These are phyloP conservation scores for Fusarium penzigii DNA, from an alignment of 2,329 filamentous ascomycete genomes.

Conservation along the genomic window DNA sequence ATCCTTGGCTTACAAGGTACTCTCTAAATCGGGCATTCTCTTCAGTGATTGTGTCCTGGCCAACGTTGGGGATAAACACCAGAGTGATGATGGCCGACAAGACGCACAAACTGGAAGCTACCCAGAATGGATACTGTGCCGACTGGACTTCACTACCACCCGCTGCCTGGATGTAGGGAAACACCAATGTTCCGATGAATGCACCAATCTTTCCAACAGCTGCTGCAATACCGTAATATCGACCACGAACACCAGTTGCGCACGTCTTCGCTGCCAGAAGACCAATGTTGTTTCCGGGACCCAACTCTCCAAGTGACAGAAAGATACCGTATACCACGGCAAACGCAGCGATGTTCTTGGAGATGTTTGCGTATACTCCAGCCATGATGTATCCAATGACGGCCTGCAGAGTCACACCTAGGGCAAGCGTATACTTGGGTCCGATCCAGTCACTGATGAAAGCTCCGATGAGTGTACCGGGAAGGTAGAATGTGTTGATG, in stretches of 20 bases:
- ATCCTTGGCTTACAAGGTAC: conserved; percentile 74
- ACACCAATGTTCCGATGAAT: conserved; percentile 83
- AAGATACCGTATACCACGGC: conserved; percentile 42
- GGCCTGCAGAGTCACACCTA: conserved; percentile 72
- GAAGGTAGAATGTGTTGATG: conserved; percentile 86
- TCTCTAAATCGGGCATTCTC: conserved; percentile 77
- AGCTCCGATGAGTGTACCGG: conserved; percentile 76
- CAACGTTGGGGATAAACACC: conserved; percentile 73
- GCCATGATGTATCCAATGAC: conserved; percentile 88
- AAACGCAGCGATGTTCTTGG: conserved; percentile 46
- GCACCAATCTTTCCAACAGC: conserved; percentile 77
- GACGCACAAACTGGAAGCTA: conserved; percentile 76
- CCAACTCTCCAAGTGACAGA: conserved; percentile 52
- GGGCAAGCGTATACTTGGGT: conserved; percentile 70
- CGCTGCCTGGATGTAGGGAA: conserved; percentile 69
- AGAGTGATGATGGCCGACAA: conserved; percentile 62
- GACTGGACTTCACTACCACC: conserved; percentile 56
- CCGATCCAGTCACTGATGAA: conserved; percentile 78
- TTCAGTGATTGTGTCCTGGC: conserved; percentile 78
- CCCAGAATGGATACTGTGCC: conserved; percentile 88
- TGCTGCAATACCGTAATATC: conserved; percentile 71
- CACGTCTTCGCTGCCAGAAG: conserved; percentile 84
- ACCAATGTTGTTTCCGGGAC: conserved; percentile 90
- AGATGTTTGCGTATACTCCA: conserved; percentile 72
- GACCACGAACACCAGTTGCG: conserved; percentile 82